Conservation (phyloP, 169 alveolate genomes). For the Babesia divergens region DNA sequence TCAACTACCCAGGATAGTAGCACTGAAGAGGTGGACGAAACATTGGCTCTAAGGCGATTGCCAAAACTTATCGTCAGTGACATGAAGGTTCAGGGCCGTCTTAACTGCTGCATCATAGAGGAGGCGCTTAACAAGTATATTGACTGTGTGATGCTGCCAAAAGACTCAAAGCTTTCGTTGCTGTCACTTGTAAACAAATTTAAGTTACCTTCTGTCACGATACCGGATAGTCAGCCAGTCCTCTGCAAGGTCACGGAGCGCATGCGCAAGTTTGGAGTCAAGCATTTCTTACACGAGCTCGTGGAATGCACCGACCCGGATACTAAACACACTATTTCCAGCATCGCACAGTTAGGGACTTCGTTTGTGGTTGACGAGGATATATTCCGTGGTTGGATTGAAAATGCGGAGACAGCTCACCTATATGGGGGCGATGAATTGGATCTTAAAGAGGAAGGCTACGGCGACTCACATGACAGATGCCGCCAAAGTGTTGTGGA, state of each 20-base stretch:
- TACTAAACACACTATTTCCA: conserved; percentile 39
- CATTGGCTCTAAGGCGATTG: too few species aligned
- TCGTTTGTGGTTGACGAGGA: conserved; percentile 52
- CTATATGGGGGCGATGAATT: not conserved
- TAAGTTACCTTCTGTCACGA: conserved; percentile 62
- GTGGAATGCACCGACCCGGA: conserved; percentile 49
- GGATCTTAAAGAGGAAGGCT: too few species aligned
- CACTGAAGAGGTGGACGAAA: too few species aligned
- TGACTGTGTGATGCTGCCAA: conserved; percentile 28
- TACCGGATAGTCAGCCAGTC: conserved; percentile 28
- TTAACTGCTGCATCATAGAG: conserved; percentile 63
- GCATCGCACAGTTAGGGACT: conserved; percentile 39
- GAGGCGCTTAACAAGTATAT: conserved; percentile 54
- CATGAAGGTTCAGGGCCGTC: conserved; percentile 50
- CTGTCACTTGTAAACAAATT: conserved; percentile 10
- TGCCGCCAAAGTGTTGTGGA: too few species aligned
- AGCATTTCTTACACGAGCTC: conserved; percentile 62
- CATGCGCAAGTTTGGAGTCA: conserved; percentile 65
- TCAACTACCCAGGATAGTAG: not conserved
- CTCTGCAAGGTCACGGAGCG: conserved; percentile 63
- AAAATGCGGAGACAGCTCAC: not conserved
- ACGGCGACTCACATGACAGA: too few species aligned
- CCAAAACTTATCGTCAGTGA: conserved; percentile 53
- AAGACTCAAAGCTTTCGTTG: not conserved
- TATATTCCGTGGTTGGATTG: conserved; percentile 8